Conservation (phyloP, 129 eudicot genomes). For the Flaveria brownii region DNA sequence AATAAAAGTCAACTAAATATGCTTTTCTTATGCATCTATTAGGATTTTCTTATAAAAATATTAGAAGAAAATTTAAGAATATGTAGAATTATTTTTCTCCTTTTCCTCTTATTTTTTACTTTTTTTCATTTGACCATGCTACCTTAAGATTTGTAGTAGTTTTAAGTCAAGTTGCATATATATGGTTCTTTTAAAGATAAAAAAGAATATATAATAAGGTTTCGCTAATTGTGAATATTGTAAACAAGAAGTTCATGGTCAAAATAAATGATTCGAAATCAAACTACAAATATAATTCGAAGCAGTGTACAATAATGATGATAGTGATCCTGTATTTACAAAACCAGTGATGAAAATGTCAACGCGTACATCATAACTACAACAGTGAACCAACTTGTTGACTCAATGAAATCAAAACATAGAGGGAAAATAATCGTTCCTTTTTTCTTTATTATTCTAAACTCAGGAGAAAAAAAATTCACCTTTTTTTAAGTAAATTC, state of each 20-base stretch:
- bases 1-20: not conserved
- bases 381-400: not conserved
- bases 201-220: not conserved
- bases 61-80: not conserved
- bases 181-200: not conserved
- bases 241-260: not conserved
- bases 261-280: not conserved
- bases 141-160: not conserved
- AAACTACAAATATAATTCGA: slow-evolving; percentile 11
- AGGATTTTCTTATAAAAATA: not conserved
- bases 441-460: slow-evolving; percentile 1
- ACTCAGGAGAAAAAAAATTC: slow-evolving; percentile 13
- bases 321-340: slow-evolving; percentile 28
- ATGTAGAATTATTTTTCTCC: too few species aligned
- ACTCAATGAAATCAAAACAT: not conserved
- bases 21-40: not conserved
- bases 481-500: slow-evolving; percentile 13
- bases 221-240: not conserved
- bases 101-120: too few species aligned
- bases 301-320: slow-evolving; percentile 17
- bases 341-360: slow-evolving; percentile 16
- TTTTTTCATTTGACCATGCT: too few species aligned
- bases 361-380: slow-evolving; percentile 6
- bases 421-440: not conserved
- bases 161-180: not conserved